Base-by-base conservation (phyloP, 306 rosid genomes). In the Vigna trinervia region DNA sequence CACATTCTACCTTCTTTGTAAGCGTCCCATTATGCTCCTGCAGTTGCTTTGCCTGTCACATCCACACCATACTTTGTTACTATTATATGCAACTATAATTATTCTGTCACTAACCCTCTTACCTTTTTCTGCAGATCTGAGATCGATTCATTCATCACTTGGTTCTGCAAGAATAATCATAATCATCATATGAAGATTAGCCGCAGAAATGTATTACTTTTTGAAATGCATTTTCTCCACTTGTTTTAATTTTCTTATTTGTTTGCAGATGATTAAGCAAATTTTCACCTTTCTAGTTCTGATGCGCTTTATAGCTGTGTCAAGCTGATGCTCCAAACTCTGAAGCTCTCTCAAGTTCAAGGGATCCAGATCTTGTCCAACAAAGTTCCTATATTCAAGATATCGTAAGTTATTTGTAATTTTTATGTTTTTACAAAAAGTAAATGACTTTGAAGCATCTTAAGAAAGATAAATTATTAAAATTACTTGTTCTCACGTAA, bases 91-190 rank as follows among this genome's bases (percentile, higher is more conserved):
- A 26, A 26, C 3, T 26, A 3, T 26, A 26, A 2, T 26, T 26
- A 26, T 26, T 26, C 28, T 26, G 2, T 26, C 28, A 26, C 28
- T 26, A 3, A 26, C 28, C 28, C 28, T 26, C 28, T 26, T 81
- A 93, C 98, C 98, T 85, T 91, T 48, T 90, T 91, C 47, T 89
- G 96, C 76, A 89, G n/a, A 74, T 62, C 86, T 62, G 90, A 80
- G 83, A 91, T 71, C 46, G 91, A 85, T 74, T 90, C 96, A 45
- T 87, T 84, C 87, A 88, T 81, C 19, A 82, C 57, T 67, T 87
- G 88, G 84, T 86, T 91, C 98, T 93, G 97, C 84, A 80, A 19
- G 17, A 47, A 38, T 54, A 47, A 38, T 62, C 19, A 69, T 22
- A 63, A 17, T 59, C 12, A 11, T 5, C 3, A 65, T 36, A 36